These are phyloP conservation scores for Ophiobolus disseminans DNA, from an alignment of 2,329 filamentous ascomycete genomes.

Conservation along the genomic window DNA sequence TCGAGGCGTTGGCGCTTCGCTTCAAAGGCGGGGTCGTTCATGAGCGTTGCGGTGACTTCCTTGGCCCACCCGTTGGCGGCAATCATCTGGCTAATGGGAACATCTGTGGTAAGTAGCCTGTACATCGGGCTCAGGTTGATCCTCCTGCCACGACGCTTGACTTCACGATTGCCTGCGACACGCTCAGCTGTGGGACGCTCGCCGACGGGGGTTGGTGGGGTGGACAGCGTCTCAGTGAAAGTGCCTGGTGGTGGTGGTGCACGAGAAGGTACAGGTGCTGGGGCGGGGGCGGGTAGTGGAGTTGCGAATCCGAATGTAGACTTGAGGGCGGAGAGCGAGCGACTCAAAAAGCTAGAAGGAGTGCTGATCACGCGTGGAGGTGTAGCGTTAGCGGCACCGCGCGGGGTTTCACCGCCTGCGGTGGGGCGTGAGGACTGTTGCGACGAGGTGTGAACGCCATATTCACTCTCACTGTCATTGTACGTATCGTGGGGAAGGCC, in stretches of 20 bases:
- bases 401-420: conserved; percentile 2
- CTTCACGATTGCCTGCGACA: no score
- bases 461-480: conserved; percentile 11
- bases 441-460: background rate
- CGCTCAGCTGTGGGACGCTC: conserved; percentile 27
- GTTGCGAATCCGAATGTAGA: conserved; percentile 21
- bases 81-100: conserved; percentile 24
- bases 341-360: conserved; percentile 23
- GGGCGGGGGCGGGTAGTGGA: conserved; percentile 8
- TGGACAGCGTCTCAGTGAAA: conserved; percentile 30
- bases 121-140: conserved; percentile 21
- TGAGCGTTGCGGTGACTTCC: conserved; percentile 24
- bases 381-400: conserved; percentile 10
- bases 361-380: conserved; percentile 13
- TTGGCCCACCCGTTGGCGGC: conserved; percentile 39
- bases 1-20: conserved; percentile 42
- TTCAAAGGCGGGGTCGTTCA: conserved; percentile 24
- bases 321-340: conserved; percentile 32
- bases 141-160: no score
- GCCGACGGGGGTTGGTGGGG: conserved; percentile 37
- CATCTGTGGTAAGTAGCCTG: conserved; percentile 25
- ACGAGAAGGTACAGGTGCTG: conserved; percentile 5
- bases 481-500: background rate
- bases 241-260: conserved; percentile 21
- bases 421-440: background rate